Evolutionary conservation across 345 rosid genomes (phyloP), one percentile per base, ranked within the genome.

Genomic region (Diplotaxis tenuifolia): DNA sequence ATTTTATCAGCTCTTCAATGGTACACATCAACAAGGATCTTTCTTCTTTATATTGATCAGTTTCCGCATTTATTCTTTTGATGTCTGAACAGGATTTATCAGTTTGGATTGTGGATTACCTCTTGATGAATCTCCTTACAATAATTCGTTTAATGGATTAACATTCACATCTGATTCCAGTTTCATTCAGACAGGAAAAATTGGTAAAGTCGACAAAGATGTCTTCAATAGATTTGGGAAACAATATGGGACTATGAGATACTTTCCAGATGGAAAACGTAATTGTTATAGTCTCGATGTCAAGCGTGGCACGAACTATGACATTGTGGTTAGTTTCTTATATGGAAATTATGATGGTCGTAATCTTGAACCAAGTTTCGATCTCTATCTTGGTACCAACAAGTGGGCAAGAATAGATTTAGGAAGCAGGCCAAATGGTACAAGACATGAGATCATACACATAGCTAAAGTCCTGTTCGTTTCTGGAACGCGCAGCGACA

Each of bases 101-200:
- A 85, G 86, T 65, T 73, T 83, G 55, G 86, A 83, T 60, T 83
- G 89, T 20, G 89, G 87, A 4, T 69, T 68, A 7, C 64, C 79
- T 2, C 7, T 12, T 32, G 36, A 21, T 14, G 73, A 65, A 21
- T 61, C 75, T n/a, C 69, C 62, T 15, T 84, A 80, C 12, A 5
- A 4, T 1, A 79, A 84, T 20, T 11, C 9, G 0, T 5, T 0
- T 0, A 77, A 66, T n/a, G 77, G 81, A 12, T 58, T 86, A 31
- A 9, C 10, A 6, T 84, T 70, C 70, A 28, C 74, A 7, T 73
- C 84, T 0, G 89, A 85, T 54, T 55, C 57, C 4, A 50, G 12
- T 0, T 83, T 68, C 71, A 69, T 78, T 61, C 29, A 74, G 9
- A 67, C 85, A 0, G 85, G 86, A 12, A 22, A 2, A 1, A 76